Evolutionary conservation across 2,329 filamentous ascomycete species (phyloP).

Genomic region (Aspergillus transmontanensis): DNA sequence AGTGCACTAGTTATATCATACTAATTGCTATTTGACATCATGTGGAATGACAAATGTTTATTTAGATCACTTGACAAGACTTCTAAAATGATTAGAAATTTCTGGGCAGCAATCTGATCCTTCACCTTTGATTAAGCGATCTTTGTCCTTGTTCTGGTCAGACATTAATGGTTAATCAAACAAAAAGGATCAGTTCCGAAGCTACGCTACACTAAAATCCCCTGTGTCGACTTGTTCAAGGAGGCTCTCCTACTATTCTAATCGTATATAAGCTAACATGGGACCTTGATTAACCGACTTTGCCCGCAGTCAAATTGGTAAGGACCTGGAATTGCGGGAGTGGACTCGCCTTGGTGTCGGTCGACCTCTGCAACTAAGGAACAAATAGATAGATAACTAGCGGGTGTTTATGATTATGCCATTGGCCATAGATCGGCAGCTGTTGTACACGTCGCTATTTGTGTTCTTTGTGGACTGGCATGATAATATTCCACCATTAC

Average conservation of each 20-base stretch:
- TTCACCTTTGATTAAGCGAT: neutral
- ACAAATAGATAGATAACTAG: too few relatives aligned
- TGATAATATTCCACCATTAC: too few relatives aligned
- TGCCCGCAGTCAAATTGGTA: constrained; percentile 12
- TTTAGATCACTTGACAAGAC: neutral
- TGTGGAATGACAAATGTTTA: neutral
- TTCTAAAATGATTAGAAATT: neutral
- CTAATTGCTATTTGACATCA: neutral
- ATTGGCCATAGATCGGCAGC: too few relatives aligned
- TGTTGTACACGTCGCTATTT: too few relatives aligned
- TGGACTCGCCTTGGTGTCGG: too few relatives aligned
- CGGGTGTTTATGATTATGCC: too few relatives aligned
- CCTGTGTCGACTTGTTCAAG: constrained; percentile 12
- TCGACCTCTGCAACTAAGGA: too few relatives aligned
- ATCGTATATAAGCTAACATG: constrained; percentile 18
- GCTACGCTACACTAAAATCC: neutral
- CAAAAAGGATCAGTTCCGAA: neutral
- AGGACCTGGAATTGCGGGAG: neutral
- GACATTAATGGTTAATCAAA: neutral
- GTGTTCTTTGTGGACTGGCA: too few relatives aligned
- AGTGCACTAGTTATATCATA: neutral
- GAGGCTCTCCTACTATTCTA: constrained; percentile 16
- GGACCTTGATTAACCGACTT: constrained; percentile 14
- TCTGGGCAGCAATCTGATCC: neutral
- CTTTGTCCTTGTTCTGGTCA: neutral